Conservation (phyloP, 2,329 filamentous ascomycete species). For the Botrytis hyacinthi region DNA sequence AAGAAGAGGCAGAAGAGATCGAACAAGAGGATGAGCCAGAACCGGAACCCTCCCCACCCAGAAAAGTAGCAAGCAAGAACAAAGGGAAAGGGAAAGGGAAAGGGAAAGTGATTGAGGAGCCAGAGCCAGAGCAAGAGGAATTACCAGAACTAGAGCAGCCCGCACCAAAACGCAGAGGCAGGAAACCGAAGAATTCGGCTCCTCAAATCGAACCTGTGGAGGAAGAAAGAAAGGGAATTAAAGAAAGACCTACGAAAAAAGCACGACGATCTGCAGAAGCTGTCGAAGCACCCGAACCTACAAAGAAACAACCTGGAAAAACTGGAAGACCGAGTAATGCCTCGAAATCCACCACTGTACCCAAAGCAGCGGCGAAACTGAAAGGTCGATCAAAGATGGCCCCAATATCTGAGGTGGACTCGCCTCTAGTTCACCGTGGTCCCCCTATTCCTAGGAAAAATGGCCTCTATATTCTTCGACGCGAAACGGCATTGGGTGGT, state of each 20-base stretch:
- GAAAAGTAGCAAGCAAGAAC: slow-evolving; percentile 10
- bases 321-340: slow-evolving; percentile 14
- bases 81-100: slow-evolving; percentile 25
- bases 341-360: slow-evolving; percentile 11
- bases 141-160: slow-evolving; percentile 1
- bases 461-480: slow-evolving; percentile 50
- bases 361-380: slow-evolving; percentile 26
- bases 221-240: slow-evolving; percentile 15
- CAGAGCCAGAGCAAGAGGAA: slow-evolving; percentile 10
- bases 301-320: background rate
- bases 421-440: slow-evolving; percentile 35
- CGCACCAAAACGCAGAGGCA: slow-evolving; percentile 11
- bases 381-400: slow-evolving; percentile 30
- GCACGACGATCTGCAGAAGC: slow-evolving; percentile 26
- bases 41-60: slow-evolving; percentile 18
- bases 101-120: slow-evolving; percentile 16
- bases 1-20: slow-evolving; percentile 20
- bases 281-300: slow-evolving; percentile 17
- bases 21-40: slow-evolving; percentile 27
- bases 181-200: slow-evolving; percentile 14
- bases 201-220: slow-evolving; percentile 22
- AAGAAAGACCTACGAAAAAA: slow-evolving; percentile 26
- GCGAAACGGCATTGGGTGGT: slow-evolving; percentile 44
- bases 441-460: slow-evolving; percentile 45
- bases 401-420: slow-evolving; percentile 31